Percentiles rank a stretch among this genome's conserved stretches.
phyloP scores from a whole-genome alignment of 2,329 filamentous ascomycete species.

The Colletotrichum gloeosporioides region DNA sequence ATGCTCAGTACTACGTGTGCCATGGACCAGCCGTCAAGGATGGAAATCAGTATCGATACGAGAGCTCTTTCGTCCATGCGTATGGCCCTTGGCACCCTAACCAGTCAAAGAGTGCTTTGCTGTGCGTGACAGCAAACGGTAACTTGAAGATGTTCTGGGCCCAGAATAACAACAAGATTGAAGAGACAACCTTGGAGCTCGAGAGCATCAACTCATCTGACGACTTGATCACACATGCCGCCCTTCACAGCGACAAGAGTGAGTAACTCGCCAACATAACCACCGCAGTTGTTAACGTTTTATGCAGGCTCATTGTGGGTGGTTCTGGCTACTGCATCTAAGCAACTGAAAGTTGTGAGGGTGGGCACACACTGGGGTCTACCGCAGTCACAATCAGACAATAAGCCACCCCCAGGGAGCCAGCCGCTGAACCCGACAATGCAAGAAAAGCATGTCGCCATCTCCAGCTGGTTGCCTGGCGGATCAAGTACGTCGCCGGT shows the following conservation, averaged over 20 bases:
- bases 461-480: conserved; percentile 61
- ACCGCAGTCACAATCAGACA: conserved; percentile 55
- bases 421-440: conserved; percentile 57
- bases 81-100: conserved; percentile 77
- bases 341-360: conserved; percentile 76
- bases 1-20: conserved; percentile 44
- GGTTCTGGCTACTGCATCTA: conserved; percentile 71
- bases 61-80: conserved; percentile 68
- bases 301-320: conserved; percentile 23
- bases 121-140: conserved; percentile 79
- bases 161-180: conserved; percentile 74
- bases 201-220: conserved; percentile 75
- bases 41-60: conserved; percentile 70
- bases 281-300: not conserved
- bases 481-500: conserved; percentile 47
- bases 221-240: conserved; percentile 80
- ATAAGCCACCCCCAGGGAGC: conserved; percentile 51
- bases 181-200: conserved; percentile 75
- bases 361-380: conserved; percentile 78
- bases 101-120: conserved; percentile 72
- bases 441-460: conserved; percentile 60
- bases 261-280: conserved; percentile 29
- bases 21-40: conserved; percentile 70
- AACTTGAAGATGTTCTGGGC: conserved; percentile 78
- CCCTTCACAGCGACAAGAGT: conserved; percentile 78